Evolutionary conservation across 495 filamentous ascomycete species (phyloP).

Genomic region (Penicillium flavigenum): DNA sequence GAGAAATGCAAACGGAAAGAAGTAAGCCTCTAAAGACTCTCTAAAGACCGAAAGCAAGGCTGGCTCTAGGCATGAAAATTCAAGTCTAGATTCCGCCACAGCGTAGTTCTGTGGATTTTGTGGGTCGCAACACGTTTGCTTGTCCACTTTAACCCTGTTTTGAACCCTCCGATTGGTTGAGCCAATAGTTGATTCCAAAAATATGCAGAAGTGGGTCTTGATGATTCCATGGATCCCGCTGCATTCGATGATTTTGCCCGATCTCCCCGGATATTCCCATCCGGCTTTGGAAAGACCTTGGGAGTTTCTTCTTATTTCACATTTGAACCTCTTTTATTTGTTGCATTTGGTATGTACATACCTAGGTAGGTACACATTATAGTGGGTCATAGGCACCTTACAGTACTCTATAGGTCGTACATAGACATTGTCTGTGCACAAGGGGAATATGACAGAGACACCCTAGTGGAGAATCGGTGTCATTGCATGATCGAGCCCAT

Average conservation of each 20-base stretch:
- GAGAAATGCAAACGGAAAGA: slow-evolving; percentile 8
- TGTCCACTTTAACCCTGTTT: slow-evolving; percentile 9
- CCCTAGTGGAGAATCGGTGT: not conserved
- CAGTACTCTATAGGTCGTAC: not conserved
- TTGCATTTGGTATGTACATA: not conserved
- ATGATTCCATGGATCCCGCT: not conserved
- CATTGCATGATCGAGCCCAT: not conserved
- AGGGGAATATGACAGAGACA: not conserved
- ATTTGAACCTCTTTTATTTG: not conserved
- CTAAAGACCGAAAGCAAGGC: not conserved
- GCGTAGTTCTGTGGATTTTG: not conserved
- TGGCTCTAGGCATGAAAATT: slow-evolving; percentile 6
- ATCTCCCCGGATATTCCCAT: slow-evolving; percentile 17
- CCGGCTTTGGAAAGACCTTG: not conserved
- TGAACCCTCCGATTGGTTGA: not conserved
- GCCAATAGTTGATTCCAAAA: not conserved
- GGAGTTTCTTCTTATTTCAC: not conserved
- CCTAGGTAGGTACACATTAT: not conserved
- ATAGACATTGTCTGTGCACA: not conserved
- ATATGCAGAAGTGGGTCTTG: not conserved
- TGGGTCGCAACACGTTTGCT: slow-evolving; percentile 10
- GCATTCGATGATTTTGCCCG: slow-evolving; percentile 11
- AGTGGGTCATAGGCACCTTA: not conserved
- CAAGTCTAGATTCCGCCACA: slow-evolving; percentile 17
- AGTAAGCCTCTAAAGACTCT: not conserved